Evolutionary conservation across 169 alveolate genomes (phyloP).

Genomic region (Theileria annulata): DNA sequence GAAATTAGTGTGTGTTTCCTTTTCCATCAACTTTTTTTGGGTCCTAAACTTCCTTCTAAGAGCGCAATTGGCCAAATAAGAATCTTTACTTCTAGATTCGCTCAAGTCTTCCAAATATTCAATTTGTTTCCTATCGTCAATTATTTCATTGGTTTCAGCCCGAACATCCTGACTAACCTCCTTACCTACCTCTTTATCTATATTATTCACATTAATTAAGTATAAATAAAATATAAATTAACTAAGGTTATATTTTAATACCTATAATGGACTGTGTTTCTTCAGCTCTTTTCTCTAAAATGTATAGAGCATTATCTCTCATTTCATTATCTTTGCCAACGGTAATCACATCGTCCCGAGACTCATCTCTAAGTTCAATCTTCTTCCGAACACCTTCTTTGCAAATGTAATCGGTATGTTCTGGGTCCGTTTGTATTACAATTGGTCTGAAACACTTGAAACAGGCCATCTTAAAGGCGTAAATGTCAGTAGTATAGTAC

Average conservation of each 20-base stretch:
- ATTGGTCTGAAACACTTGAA: constrained; percentile 66
- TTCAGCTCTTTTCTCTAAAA: constrained; percentile 44
- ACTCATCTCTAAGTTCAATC: constrained; percentile 60
- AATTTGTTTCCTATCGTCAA: constrained; percentile 8
- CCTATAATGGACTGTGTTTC: neutral
- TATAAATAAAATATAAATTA: too few relatives aligned
- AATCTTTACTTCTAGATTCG: constrained; percentile 42
- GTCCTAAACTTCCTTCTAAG: constrained; percentile 35
- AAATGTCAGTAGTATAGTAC: constrained; percentile 74
- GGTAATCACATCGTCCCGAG: constrained; percentile 29
- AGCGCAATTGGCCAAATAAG: constrained; percentile 61
- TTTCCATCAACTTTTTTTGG: constrained; percentile 38
- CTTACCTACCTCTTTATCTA: neutral
- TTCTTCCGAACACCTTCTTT: constrained; percentile 74
- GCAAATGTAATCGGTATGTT: constrained; percentile 74
- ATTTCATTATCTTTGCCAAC: constrained; percentile 55
- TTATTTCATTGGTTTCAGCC: constrained; percentile 2
- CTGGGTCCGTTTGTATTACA: constrained; percentile 81
- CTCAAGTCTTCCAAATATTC: constrained; percentile 35
- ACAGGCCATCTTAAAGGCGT: constrained; percentile 78
- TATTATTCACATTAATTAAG: neutral
- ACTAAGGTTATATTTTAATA: too few relatives aligned
- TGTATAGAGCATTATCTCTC: constrained; percentile 55
- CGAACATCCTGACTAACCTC: neutral
- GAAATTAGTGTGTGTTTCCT: constrained; percentile 22